These are phyloP conservation scores for Peribolospora baueri DNA, from an alignment of 768 basidiomycete species.

Conservation along the genomic window DNA sequence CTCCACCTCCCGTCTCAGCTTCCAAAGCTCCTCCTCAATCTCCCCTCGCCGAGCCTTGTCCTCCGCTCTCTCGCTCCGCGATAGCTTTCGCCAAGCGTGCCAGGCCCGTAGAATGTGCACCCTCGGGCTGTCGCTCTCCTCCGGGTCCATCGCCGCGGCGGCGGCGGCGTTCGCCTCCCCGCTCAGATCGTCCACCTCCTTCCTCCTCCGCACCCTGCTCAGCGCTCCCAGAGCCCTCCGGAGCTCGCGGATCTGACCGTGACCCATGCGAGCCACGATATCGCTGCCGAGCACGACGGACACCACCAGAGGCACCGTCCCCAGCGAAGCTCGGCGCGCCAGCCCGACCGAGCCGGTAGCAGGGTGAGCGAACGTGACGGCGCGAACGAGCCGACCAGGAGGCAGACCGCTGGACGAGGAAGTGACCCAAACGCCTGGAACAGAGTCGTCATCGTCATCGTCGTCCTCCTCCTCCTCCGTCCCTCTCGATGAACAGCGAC, in stretches of 20 bases:
- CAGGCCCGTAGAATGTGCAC: background rate
- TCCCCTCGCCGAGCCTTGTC: background rate
- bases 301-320: conserved; percentile 5
- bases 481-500: background rate
- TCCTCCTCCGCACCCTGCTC: background rate
- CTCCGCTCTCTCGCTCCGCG: background rate
- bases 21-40: conserved; percentile 5
- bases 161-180: no score
- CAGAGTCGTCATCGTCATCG: background rate
- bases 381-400: background rate
- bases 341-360: conserved; percentile 5
- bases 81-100: conserved; percentile 1
- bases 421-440: background rate
- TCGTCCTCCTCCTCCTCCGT: background rate
- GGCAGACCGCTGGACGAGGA: background rate
- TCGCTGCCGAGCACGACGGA: conserved; percentile 5
- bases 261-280: conserved; percentile 4
- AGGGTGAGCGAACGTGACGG: conserved; percentile 8
- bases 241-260: conserved; percentile 5
- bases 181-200: background rate
- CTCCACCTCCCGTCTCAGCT: background rate
- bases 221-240: conserved; percentile 6
- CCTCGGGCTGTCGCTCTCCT: background rate
- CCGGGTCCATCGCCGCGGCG: no score
- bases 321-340: background rate